Evolutionary conservation across 805 yeast genomes (phyloP).

Genomic region (Ogataea angusta): DNA sequence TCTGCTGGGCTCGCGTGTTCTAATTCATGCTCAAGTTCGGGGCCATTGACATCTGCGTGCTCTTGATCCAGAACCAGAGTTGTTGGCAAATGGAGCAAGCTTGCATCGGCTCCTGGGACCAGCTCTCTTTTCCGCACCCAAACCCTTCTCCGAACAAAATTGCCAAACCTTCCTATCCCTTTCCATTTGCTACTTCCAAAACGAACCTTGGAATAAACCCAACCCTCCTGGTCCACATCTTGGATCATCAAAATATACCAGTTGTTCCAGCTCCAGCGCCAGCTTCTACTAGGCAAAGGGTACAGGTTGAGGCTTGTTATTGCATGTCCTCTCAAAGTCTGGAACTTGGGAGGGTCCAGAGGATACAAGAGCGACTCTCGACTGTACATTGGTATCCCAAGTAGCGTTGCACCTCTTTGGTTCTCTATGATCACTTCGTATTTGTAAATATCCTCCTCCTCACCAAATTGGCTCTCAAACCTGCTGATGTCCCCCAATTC

Average conservation of each 20-base stretch:
- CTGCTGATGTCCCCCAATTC: slow-evolving; percentile 11
- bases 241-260: slow-evolving; percentile 54
- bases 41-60: too few species aligned
- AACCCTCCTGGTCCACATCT: slow-evolving; percentile 59
- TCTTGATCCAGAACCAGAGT: slow-evolving; percentile 4
- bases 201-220: slow-evolving; percentile 45
- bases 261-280: slow-evolving; percentile 55
- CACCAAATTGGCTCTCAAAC: slow-evolving; percentile 7
- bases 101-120: background rate
- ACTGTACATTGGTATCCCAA: slow-evolving; percentile 50
- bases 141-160: slow-evolving; percentile 47
- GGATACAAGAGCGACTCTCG: slow-evolving; percentile 44
- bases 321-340: slow-evolving; percentile 40
- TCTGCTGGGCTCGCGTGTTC: too few species aligned
- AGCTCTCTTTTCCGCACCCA: slow-evolving; percentile 45
- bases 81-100: slow-evolving; percentile 4
- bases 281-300: slow-evolving; percentile 48
- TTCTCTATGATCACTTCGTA: slow-evolving; percentile 50
- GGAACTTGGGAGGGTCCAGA: slow-evolving; percentile 50
- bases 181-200: slow-evolving; percentile 47
- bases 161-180: slow-evolving; percentile 47
- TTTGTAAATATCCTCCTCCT: slow-evolving; percentile 4
- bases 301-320: slow-evolving; percentile 30
- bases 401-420: slow-evolving; percentile 50
- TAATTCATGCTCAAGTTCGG: too few species aligned